Evolutionary conservation across 257 asterid species (phyloP).

Genomic region (Fraxinus anomala): DNA sequence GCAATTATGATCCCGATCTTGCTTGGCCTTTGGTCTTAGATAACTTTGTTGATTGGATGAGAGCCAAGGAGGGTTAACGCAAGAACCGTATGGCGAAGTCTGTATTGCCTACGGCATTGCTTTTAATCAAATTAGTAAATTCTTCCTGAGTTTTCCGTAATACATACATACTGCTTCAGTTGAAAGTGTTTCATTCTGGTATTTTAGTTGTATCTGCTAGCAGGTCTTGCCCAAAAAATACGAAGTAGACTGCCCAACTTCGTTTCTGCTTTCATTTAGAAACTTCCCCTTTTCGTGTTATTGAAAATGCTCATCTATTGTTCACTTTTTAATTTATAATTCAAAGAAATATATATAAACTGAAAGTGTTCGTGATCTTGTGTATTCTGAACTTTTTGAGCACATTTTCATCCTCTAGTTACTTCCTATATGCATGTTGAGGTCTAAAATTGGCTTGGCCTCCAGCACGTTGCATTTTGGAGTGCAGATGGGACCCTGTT

Average conservation of each 20-base stretch:
- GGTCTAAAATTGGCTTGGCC: neutral
- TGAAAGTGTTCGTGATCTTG: neutral
- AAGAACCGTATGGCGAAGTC: slow-evolving; percentile 9
- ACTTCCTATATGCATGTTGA: neutral
- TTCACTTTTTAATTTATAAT: neutral
- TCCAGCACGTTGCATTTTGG: neutral
- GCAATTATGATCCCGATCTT: slow-evolving; percentile 49
- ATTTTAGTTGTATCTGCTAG: neutral
- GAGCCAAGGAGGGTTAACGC: slow-evolving; percentile 35
- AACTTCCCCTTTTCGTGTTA: slow-evolving; percentile 1
- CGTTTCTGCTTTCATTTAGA: slow-evolving; percentile 4
- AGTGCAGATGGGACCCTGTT: neutral
- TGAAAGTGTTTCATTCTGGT: neutral
- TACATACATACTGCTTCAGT: neutral
- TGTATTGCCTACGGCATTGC: neutral
- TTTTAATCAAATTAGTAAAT: slow-evolving; percentile 10
- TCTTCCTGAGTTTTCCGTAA: neutral
- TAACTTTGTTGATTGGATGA: slow-evolving; percentile 64
- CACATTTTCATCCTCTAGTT: no score
- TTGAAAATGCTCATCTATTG: neutral
- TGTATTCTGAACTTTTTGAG: no score
- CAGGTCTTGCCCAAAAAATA: neutral
- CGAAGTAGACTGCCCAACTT: neutral
- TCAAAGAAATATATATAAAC: neutral
- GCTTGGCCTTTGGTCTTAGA: slow-evolving; percentile 71